Base-by-base conservation (phyloP, 345 rosid species). In the Pistacia integerrima region DNA sequence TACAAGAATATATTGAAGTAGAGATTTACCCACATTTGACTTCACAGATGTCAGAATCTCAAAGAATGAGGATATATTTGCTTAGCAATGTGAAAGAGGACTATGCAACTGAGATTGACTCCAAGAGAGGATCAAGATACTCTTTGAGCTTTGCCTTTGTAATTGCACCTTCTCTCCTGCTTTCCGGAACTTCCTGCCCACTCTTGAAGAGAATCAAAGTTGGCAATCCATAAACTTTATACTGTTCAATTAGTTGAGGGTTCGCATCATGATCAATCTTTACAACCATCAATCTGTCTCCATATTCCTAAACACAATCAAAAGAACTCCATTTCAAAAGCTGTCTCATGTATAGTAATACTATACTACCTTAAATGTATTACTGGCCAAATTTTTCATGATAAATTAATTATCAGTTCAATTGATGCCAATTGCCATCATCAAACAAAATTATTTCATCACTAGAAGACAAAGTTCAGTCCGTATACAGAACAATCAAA, bases 91-190 rank as follows among this genome's bases (percentile, higher is more conserved):
- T 20, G 6, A 14, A 62, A 74, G 82, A 64, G n/a, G 28, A 28
- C 81, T 86, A 93, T 16, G 94, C 78, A 44, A 85, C 85, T 52
- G 93, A 84, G 16, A 85, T 71, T 4, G 92, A 76, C 64, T 79
- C 84, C 82, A 93, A 72, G 11, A 91, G 81, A 72, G 83, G 72
- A 81, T 93, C 93, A 48, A 93, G 70, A 76, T 93, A 87, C 46
- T 85, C 91, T 72, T 93, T 86, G 64, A 93, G 97, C 90, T 90
- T 93, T 46, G 70, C 79, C 76, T 92, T 93, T 20, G 95, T 89
- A 55, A 93, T 89, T 22, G 97, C 97, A 60, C 97, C 97, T 86
- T 93, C 98, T 82, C 90, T 90, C 75, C 98, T 82, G 84, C 97
- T 93, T 73, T 85, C 89, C 4, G 93, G 80, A 65, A 93, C 90